Evolutionary conservation across 106 monocot genomes (phyloP).

Genomic region (Dioscorea alata): DNA sequence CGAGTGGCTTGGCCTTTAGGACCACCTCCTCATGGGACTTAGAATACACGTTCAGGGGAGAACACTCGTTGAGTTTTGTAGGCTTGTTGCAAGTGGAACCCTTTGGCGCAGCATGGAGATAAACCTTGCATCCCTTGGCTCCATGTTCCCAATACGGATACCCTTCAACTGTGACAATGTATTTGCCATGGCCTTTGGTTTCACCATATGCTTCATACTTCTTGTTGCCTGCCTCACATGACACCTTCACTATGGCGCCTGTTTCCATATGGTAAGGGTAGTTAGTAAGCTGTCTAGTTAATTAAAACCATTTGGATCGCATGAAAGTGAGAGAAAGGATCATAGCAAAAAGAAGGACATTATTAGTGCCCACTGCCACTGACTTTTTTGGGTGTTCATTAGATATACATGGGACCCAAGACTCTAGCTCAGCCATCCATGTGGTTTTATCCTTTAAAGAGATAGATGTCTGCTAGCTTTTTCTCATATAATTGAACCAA

Average conservation of each 20-base stretch:
- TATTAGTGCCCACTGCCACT: no score
- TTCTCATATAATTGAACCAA: no score
- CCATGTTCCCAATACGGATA: conserved; percentile 9
- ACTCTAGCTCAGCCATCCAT: no score
- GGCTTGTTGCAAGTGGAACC: conserved; percentile 19
- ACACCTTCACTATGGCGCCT: conserved; percentile 18
- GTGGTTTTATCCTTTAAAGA: no score
- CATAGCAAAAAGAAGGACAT: no score
- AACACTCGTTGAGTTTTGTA: conserved; percentile 8
- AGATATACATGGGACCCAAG: not conserved
- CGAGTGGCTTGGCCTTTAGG: conserved; percentile 9
- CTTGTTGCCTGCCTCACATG: conserved; percentile 6
- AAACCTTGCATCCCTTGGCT: conserved; percentile 3
- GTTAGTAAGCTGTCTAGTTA: not conserved
- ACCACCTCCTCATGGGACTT: not conserved
- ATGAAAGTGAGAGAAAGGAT: not conserved
- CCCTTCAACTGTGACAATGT: conserved; percentile 7
- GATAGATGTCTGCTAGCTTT: no score
- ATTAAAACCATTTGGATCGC: not conserved
- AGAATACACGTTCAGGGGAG: not conserved
- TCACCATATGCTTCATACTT: conserved; percentile 5
- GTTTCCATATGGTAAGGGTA: not conserved
- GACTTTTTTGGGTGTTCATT: not conserved
- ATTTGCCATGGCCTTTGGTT: conserved; percentile 16
- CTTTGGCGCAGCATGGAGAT: conserved; percentile 11